Percentiles rank a stretch among this genome's conserved stretches.
phyloP scores from a whole-genome alignment of 352 stramenopile genomes.

The Saprolegnia diclina region DNA sequence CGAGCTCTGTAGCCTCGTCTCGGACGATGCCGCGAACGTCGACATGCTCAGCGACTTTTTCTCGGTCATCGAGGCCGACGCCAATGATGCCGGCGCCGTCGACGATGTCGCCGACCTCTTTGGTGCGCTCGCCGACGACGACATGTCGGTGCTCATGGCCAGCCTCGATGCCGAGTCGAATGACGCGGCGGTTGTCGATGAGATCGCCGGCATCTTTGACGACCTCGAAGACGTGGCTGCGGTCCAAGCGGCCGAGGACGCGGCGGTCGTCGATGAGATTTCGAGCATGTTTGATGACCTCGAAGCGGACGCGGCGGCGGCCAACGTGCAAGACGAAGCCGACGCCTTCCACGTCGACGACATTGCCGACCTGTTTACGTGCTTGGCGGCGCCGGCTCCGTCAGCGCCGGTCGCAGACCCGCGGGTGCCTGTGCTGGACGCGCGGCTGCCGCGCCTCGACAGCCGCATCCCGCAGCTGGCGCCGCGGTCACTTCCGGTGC shows the following conservation, averaged over 20 bases:
- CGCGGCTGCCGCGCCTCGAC: background rate
- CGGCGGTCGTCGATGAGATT: conserved; percentile 13
- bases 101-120: background rate
- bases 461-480: conserved; percentile 1
- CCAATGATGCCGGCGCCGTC: background rate
- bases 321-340: conserved; percentile 3
- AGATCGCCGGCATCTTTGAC: conserved; percentile 5
- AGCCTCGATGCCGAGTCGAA: background rate
- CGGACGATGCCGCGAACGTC: background rate
- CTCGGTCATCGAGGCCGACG: background rate
- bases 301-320: conserved; percentile 2
- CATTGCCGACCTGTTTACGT: background rate
- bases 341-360: background rate
- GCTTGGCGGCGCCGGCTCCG: background rate
- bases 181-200: background rate
- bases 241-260: background rate
- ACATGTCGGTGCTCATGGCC: background rate
- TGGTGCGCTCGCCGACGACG: background rate
- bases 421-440: background rate
- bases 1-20: background rate
- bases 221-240: background rate
- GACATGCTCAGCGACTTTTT: conserved; percentile 15
- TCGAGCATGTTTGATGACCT: conserved; percentile 19
- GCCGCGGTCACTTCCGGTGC: background rate
- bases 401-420: background rate